Conservation (phyloP, 2,329 filamentous ascomycete genomes). For the Neofusicoccum laricinum region DNA sequence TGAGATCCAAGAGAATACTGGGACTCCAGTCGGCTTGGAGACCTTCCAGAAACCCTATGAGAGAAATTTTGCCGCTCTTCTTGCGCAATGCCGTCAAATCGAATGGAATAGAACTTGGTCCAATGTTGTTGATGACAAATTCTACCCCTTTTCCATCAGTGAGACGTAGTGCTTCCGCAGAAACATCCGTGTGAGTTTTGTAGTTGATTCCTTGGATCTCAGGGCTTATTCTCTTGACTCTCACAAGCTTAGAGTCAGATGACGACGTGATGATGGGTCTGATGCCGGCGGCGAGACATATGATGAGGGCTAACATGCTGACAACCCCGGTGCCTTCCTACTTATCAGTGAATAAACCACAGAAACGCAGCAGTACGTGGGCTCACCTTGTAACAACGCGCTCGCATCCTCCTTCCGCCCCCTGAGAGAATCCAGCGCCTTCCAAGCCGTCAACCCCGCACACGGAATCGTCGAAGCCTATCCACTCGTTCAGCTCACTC, state of each 20-base stretch:
- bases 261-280: conserved; percentile 58
- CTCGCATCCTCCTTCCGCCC: neutral
- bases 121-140: conserved; percentile 44
- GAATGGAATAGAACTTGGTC: conserved; percentile 20
- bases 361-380: neutral
- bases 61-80: conserved; percentile 22
- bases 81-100: conserved; percentile 21
- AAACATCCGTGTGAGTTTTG: conserved; percentile 53
- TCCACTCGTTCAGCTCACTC: neutral
- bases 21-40: conserved; percentile 16
- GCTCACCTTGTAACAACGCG: conserved; percentile 21
- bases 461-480: conserved; percentile 24
- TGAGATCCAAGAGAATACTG: neutral
- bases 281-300: conserved; percentile 28
- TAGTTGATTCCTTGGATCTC: conserved; percentile 54
- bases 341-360: neutral
- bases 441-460: conserved; percentile 28
- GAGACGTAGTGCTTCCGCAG: conserved; percentile 49
- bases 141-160: conserved; percentile 41
- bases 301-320: conserved; percentile 30
- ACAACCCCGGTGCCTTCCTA: conserved; percentile 42
- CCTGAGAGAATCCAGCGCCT: conserved; percentile 21
- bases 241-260: conserved; percentile 52
- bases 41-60: conserved; percentile 27
- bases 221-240: conserved; percentile 40